phyloP scores from a whole-genome alignment of 2,329 filamentous ascomycete genomes.

The Clonostachys rhizophaga region DNA sequence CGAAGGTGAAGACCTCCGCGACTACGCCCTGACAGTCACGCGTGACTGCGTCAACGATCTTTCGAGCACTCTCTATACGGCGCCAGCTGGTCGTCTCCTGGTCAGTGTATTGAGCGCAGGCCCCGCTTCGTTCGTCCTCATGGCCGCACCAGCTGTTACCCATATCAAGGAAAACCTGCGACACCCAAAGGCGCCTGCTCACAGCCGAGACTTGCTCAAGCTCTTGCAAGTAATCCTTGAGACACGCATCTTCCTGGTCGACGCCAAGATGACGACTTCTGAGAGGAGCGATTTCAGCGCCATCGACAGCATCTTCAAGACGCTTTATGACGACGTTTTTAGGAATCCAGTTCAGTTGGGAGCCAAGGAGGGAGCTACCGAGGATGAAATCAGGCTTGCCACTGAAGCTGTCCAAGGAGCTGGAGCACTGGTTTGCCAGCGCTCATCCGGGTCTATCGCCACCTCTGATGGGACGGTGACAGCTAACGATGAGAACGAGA shows the following conservation, averaged over 20 bases:
- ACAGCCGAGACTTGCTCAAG: conserved; percentile 46
- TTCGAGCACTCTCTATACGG: conserved; percentile 45
- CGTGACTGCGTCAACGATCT: conserved; percentile 50
- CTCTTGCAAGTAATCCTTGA: conserved; percentile 47
- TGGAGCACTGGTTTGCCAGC: conserved; percentile 37
- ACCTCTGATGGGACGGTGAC: neutral
- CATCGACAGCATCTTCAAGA: conserved; percentile 28
- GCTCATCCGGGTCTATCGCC: neutral
- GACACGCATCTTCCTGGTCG: conserved; percentile 32
- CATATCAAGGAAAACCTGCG: conserved; percentile 45
- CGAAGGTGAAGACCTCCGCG: conserved; percentile 33
- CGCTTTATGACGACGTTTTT: conserved; percentile 38
- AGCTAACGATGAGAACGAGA: conserved; percentile 3
- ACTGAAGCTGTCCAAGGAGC: conserved; percentile 39
- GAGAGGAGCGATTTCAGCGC: conserved; percentile 29
- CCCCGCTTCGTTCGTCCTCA: conserved; percentile 39
- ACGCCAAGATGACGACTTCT: conserved; percentile 20
- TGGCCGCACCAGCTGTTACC: conserved; percentile 38
- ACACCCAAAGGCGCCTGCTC: conserved; percentile 41
- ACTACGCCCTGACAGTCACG: conserved; percentile 42
- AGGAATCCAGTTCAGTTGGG: conserved; percentile 24
- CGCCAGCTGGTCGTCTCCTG: conserved; percentile 45
- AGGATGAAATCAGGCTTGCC: conserved; percentile 33
- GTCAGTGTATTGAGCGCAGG: conserved; percentile 45
- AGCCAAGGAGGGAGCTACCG: conserved; percentile 15